Evolutionary conservation across 2,329 filamentous ascomycete species (phyloP).

Genomic region (Claviceps fusiformis): DNA sequence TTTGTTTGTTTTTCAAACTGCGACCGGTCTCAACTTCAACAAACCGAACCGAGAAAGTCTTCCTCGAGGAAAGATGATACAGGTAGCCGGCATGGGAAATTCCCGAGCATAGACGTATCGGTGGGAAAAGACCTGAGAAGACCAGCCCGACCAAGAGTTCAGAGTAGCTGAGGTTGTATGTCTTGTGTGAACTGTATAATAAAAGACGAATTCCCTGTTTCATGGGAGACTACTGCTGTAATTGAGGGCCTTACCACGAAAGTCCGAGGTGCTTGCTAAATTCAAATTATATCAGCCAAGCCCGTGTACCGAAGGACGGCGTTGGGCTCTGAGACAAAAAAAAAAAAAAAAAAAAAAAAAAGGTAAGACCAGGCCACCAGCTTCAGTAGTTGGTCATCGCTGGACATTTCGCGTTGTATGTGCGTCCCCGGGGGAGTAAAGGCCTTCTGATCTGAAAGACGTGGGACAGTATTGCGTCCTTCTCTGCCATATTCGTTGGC

Average conservation of each 20-base stretch:
- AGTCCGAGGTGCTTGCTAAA: neutral
- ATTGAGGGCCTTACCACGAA: neutral
- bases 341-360: neutral
- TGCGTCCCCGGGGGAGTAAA: neutral
- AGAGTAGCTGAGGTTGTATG: neutral
- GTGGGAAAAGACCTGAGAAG: neutral
- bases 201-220: neutral
- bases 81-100: neutral
- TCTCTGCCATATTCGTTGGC: neutral
- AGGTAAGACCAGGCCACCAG: neutral
- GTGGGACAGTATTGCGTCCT: slow-evolving; percentile 1
- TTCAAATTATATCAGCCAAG: neutral
- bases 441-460: neutral
- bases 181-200: neutral
- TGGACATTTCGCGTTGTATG: slow-evolving; percentile 2
- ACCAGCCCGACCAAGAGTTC: neutral
- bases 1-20: neutral
- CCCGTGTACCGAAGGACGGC: neutral
- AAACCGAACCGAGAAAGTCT: neutral
- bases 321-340: neutral
- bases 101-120: neutral
- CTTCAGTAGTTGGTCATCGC: neutral
- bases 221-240: neutral
- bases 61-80: neutral
- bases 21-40: neutral